A percentile compares a stretch with the other conserved stretches of the same genome.
Conservation (phyloP, 805 yeast genomes). For the Soucietia sequanensis region DNA sequence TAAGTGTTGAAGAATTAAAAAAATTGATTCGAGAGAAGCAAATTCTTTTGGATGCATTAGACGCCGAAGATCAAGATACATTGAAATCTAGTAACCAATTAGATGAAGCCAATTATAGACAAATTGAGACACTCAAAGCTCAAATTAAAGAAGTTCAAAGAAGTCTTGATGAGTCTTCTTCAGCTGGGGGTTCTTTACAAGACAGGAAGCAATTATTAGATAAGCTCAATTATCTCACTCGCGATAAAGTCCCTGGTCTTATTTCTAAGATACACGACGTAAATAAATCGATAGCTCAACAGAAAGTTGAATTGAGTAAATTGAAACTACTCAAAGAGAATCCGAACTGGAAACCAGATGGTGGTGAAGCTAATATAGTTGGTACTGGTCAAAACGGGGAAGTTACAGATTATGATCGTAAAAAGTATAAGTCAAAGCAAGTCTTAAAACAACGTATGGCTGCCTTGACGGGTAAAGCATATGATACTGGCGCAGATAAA, state of each 20-base stretch:
- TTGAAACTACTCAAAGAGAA: conserved; percentile 54
- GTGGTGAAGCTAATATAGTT: conserved; percentile 40
- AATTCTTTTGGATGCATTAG: conserved; percentile 67
- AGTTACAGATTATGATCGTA: conserved; percentile 78
- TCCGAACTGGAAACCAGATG: conserved; percentile 56
- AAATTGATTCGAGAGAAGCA: conserved; percentile 70
- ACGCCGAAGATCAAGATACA: conserved; percentile 58
- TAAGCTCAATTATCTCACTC: conserved; percentile 59
- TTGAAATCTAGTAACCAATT: conserved; percentile 29
- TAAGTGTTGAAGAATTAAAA: conserved; percentile 54
- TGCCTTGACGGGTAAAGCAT: conserved; percentile 74
- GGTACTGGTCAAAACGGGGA: conserved; percentile 90
- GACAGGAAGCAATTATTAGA: conserved; percentile 52
- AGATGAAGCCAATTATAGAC: conserved; percentile 44
- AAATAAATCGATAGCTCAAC: conserved; percentile 65
- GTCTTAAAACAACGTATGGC: conserved; percentile 86
- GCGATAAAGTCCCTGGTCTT: conserved; percentile 68
- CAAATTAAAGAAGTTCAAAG: conserved; percentile 52
- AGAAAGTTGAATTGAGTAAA: conserved; percentile 65
- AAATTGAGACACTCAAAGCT: conserved; percentile 62
- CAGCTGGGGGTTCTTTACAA: conserved; percentile 33
- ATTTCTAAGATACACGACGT: conserved; percentile 60
- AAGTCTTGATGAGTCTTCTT: conserved; percentile 26
- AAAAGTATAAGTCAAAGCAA: conserved; percentile 78
- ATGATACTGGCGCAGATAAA: conserved; percentile 44